Percentiles rank a stretch among this genome's conserved stretches.
phyloP scores from a whole-genome alignment of 169 alveolate genomes.

The Cryptosporidium sp. region DNA sequence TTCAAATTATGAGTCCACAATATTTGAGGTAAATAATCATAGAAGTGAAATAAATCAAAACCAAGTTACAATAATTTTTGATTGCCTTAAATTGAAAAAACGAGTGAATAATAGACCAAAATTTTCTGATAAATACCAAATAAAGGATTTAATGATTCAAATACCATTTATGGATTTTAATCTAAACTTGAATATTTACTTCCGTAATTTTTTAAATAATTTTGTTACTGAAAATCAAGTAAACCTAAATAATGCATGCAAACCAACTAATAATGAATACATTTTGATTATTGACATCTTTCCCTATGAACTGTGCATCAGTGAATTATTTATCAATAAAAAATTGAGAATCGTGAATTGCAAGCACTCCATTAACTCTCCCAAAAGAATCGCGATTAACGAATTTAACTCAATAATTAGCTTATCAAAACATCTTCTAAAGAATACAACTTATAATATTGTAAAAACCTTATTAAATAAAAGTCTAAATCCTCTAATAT shows the following conservation, averaged over 20 bases:
- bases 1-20: neutral
- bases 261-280: neutral
- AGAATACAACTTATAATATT: neutral
- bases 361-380: neutral
- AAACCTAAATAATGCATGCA: neutral
- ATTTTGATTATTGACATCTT: neutral
- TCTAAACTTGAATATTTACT: conserved; percentile 4
- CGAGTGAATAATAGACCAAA: neutral
- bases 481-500: conserved; percentile 5
- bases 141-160: neutral
- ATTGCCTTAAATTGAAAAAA: neutral
- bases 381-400: neutral
- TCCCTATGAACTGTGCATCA: neutral
- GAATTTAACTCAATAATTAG: neutral
- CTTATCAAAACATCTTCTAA: neutral
- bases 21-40: neutral
- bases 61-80: neutral
- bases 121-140: conserved; percentile 11
- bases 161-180: conserved; percentile 10
- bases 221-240: neutral
- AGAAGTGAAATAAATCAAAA: neutral
- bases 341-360: neutral
- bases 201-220: neutral
- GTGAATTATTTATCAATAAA: neutral
- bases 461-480: conserved; percentile 5